phyloP scores from a whole-genome alignment of 83 land plant species.

The Picea abies region DNA sequence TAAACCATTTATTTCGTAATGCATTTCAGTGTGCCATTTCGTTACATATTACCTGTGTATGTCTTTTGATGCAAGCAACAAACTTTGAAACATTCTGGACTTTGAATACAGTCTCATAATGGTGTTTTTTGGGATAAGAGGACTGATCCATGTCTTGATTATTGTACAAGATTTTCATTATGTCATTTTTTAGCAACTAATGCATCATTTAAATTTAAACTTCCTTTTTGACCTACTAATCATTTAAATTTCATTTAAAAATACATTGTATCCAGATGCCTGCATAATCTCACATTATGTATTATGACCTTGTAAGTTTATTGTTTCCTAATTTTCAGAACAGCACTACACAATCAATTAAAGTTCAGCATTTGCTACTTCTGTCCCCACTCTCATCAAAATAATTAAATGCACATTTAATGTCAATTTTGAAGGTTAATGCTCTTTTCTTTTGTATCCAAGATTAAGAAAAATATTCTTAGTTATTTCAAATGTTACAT shows the following conservation, averaged over 20 bases:
- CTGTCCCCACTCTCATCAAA: neutral
- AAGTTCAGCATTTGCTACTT: neutral
- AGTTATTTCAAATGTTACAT: too few species aligned
- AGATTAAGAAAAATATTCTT: too few species aligned
- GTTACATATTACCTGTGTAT: neutral
- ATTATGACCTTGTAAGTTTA: neutral
- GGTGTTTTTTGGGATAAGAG: too few species aligned
- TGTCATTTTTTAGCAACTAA: neutral
- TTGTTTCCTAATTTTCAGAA: neutral
- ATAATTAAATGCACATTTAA: neutral
- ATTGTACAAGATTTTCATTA: neutral
- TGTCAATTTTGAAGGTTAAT: neutral
- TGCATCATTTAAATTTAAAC: too few species aligned
- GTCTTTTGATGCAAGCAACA: neutral
- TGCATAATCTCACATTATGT: neutral
- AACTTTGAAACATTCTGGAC: neutral
- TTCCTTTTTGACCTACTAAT: too few species aligned
- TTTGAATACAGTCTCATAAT: neutral
- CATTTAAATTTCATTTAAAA: too few species aligned
- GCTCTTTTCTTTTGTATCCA: neutral
- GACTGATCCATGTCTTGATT: neutral
- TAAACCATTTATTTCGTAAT: neutral
- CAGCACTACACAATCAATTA: neutral
- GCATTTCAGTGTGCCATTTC: neutral
- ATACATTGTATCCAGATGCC: too few species aligned